Evolutionary conservation across 495 filamentous ascomycete genomes (phyloP).

Genomic region (Aspergillus bridgeri): DNA sequence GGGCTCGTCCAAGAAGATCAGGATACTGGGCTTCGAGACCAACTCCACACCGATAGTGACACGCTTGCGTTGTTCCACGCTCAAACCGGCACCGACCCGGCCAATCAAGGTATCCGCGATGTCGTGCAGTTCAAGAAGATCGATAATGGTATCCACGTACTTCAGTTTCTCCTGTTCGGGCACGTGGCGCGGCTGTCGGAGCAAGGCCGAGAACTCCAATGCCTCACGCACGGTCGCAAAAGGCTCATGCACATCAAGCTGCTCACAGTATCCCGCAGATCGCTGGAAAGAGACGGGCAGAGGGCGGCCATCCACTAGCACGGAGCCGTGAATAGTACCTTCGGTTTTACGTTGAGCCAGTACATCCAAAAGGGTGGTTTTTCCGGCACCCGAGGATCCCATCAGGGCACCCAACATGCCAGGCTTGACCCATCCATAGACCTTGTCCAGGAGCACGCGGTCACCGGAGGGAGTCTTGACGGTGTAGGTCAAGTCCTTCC

Average conservation of each 20-base stretch:
- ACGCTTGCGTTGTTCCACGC: constrained; percentile 60
- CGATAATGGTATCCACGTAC: constrained; percentile 58
- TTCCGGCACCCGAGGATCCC: constrained; percentile 62
- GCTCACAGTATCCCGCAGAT: constrained; percentile 56
- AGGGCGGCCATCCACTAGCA: constrained; percentile 77
- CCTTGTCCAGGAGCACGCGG: constrained; percentile 62
- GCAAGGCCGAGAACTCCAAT: constrained; percentile 54
- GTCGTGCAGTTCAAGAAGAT: constrained; percentile 56
- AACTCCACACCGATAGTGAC: constrained; percentile 69
- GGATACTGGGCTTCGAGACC: constrained; percentile 59
- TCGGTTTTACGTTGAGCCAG: constrained; percentile 70
- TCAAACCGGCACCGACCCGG: constrained; percentile 48
- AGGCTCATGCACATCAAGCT: constrained; percentile 58
- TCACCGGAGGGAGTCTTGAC: constrained; percentile 43
- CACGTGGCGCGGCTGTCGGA: constrained; percentile 51
- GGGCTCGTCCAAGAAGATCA: constrained; percentile 77
- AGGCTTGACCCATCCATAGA: constrained; percentile 89
- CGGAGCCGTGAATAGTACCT: constrained; percentile 81
- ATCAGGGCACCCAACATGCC: constrained; percentile 75
- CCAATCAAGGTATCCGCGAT: constrained; percentile 55
- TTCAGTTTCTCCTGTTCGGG: constrained; percentile 54
- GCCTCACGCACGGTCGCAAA: constrained; percentile 62
- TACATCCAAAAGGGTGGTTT: constrained; percentile 56
- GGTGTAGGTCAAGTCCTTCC: constrained; percentile 57
- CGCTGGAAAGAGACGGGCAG: constrained; percentile 82